Evolutionary conservation across 2,329 filamentous ascomycete species (phyloP).

Genomic region (Sarocladium kiliense): DNA sequence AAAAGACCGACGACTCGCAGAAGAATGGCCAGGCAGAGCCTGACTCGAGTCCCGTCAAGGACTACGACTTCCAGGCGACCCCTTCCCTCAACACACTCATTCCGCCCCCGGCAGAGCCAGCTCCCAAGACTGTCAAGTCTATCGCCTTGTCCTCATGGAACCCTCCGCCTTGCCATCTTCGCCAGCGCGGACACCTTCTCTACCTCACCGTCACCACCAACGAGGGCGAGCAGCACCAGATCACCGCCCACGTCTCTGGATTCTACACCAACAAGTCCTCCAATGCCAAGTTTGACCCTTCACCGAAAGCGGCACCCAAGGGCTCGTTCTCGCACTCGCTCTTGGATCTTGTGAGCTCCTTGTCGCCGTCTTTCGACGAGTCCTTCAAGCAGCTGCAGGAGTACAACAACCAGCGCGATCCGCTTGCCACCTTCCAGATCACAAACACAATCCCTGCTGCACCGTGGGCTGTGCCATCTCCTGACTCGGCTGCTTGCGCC

Average conservation of each 20-base stretch:
- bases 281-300: slow-evolving; percentile 91
- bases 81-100: slow-evolving; percentile 67
- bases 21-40: slow-evolving; percentile 28
- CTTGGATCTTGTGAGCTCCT: slow-evolving; percentile 66
- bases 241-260: slow-evolving; percentile 88
- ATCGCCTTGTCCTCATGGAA: slow-evolving; percentile 93
- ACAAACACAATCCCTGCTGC: slow-evolving; percentile 89
- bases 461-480: slow-evolving; percentile 80
- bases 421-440: slow-evolving; percentile 89
- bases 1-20: not conserved
- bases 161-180: slow-evolving; percentile 84
- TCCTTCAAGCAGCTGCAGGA: slow-evolving; percentile 77
- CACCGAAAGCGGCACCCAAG: slow-evolving; percentile 74
- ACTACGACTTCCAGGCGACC: slow-evolving; percentile 71
- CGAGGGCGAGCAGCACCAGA: slow-evolving; percentile 90
- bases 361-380: slow-evolving; percentile 78
- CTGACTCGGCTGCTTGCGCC: slow-evolving; percentile 56
- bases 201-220: slow-evolving; percentile 87
- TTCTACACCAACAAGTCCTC: slow-evolving; percentile 98
- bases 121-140: slow-evolving; percentile 87
- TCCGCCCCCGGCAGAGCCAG: slow-evolving; percentile 57
- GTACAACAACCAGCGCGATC: slow-evolving; percentile 78
- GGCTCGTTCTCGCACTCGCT: slow-evolving; percentile 78
- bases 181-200: slow-evolving; percentile 86
- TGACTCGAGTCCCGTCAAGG: slow-evolving; percentile 41